Evolutionary conservation across 2,329 filamentous ascomycete genomes (phyloP).

Genomic region (Trichoderma lentiforme): DNA sequence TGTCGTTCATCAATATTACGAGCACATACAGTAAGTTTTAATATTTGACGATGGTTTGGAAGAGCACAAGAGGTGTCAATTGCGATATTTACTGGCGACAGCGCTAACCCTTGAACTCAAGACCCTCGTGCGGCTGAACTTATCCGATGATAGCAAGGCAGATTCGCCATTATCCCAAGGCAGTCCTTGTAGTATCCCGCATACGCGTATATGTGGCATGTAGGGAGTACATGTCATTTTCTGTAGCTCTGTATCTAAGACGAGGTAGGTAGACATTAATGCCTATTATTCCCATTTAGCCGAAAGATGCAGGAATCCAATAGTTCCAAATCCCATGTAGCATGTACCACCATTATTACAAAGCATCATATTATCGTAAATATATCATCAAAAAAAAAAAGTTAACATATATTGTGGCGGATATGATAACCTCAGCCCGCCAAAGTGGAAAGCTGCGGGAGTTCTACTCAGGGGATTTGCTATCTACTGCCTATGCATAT

Average conservation of each 20-base stretch:
- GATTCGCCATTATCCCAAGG: neutral
- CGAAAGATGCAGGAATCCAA: neutral
- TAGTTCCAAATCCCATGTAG: neutral
- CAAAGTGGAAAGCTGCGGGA: no score
- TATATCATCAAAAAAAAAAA: no score
- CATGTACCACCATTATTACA: neutral
- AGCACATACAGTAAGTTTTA: neutral
- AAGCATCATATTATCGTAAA: neutral
- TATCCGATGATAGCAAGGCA: neutral
- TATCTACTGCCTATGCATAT: no score
- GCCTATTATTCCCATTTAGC: neutral
- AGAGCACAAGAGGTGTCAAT: neutral
- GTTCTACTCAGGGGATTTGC: no score
- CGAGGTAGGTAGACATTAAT: neutral
- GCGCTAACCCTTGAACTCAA: neutral
- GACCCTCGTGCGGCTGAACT: neutral
- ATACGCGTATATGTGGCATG: neutral
- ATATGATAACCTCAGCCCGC: no score
- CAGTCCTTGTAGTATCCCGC: neutral
- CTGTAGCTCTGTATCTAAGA: neutral
- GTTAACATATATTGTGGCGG: no score
- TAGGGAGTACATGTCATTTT: neutral
- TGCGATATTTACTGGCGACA: slow-evolving; percentile 3
- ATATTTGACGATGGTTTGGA: neutral
- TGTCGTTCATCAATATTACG: neutral